Conservation (phyloP, 1,284 basidiomycete species). For the Puccinia polysora region DNA sequence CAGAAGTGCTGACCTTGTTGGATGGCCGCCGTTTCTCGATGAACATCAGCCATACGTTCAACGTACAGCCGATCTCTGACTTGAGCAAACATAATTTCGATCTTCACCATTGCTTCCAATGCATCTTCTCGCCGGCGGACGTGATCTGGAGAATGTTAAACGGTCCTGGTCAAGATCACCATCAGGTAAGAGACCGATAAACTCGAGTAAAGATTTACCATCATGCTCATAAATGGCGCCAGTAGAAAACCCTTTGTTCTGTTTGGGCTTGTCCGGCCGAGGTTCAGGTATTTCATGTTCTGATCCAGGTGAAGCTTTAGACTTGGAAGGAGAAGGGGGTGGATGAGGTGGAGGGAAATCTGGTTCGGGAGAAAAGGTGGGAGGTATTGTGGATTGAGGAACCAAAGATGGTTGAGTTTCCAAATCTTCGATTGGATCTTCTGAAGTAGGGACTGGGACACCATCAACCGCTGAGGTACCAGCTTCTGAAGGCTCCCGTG, state of each 20-base stretch:
- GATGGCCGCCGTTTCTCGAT: slow-evolving; percentile 58
- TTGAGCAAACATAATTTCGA: slow-evolving; percentile 60
- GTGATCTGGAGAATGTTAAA: slow-evolving; percentile 30
- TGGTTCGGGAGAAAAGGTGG: neutral
- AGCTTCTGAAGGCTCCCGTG: slow-evolving; percentile 33
- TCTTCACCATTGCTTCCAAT: slow-evolving; percentile 58
- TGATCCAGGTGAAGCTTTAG: slow-evolving; percentile 8
- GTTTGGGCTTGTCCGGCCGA: slow-evolving; percentile 12
- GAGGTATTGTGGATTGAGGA: slow-evolving; percentile 14
- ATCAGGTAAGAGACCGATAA: too few relatives aligned
- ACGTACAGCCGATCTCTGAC: slow-evolving; percentile 59
- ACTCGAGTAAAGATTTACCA: slow-evolving; percentile 14
- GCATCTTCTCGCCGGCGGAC: slow-evolving; percentile 52
- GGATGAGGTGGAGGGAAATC: slow-evolving; percentile 6
- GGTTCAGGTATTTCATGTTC: slow-evolving; percentile 4
- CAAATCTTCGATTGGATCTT: slow-evolving; percentile 24
- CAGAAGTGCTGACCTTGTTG: slow-evolving; percentile 54
- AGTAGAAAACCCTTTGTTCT: neutral
- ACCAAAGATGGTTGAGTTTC: slow-evolving; percentile 11
- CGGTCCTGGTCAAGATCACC: too few relatives aligned
- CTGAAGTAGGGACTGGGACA: slow-evolving; percentile 30
- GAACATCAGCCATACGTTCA: slow-evolving; percentile 59
- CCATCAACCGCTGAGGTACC: slow-evolving; percentile 38
- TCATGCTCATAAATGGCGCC: slow-evolving; percentile 37
- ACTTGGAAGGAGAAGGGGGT: too few relatives aligned